Percentiles rank a stretch among this genome's conserved stretches.
Evolutionary conservation across 1,284 basidiomycete genomes (phyloP).

Genomic region (Kalmanozyma brasiliensis): DNA sequence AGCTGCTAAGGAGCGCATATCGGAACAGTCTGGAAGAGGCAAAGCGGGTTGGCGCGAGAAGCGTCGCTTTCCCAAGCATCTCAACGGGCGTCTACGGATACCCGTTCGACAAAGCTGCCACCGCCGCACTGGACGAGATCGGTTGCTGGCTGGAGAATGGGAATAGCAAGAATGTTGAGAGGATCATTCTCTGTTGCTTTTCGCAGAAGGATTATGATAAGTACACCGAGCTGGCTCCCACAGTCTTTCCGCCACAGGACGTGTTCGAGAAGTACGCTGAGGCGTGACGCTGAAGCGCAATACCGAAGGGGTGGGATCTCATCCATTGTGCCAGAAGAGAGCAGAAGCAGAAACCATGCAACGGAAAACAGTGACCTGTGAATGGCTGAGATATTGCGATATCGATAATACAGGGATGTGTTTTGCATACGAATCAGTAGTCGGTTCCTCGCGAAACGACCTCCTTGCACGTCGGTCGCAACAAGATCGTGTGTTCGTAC

Average conservation of each 20-base stretch:
- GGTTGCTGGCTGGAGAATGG: constrained; percentile 41
- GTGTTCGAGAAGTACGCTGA: constrained; percentile 33
- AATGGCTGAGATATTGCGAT: not conserved
- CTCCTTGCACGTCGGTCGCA: constrained; percentile 72
- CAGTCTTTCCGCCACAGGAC: constrained; percentile 30
- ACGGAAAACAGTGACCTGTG: too few species aligned
- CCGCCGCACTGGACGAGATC: constrained; percentile 50
- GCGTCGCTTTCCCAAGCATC: constrained; percentile 62
- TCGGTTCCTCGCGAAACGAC: constrained; percentile 93
- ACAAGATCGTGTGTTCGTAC: constrained; percentile 66
- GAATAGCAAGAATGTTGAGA: constrained; percentile 37
- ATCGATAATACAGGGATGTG: not conserved
- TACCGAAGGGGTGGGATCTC: too few species aligned
- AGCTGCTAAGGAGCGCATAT: constrained; percentile 70
- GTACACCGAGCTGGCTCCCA: constrained; percentile 30
- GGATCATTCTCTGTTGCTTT: constrained; percentile 59
- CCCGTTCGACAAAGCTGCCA: constrained; percentile 55
- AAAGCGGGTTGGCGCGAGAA: constrained; percentile 20
- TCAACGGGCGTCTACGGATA: constrained; percentile 66
- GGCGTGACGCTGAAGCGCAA: not conserved
- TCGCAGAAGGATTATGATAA: constrained; percentile 45
- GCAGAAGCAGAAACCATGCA: not conserved
- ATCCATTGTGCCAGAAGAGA: too few species aligned
- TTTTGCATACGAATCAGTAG: constrained; percentile 76
- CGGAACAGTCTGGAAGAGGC: constrained; percentile 47